These are phyloP conservation scores for Iris macrosiphon DNA, from an alignment of 106 monocot species.

Conservation along the genomic window DNA sequence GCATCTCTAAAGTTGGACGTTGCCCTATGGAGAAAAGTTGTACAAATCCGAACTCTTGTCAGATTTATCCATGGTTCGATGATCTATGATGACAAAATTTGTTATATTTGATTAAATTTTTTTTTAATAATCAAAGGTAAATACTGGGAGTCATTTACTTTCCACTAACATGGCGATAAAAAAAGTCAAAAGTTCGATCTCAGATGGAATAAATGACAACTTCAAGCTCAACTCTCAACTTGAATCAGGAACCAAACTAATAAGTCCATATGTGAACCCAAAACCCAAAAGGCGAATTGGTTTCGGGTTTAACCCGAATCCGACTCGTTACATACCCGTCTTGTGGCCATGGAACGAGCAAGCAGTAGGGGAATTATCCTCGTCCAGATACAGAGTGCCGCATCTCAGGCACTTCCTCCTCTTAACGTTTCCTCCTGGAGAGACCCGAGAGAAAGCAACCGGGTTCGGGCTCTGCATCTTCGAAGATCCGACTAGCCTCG, in stretches of 20 bases:
- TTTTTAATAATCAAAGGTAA: too few relatives aligned
- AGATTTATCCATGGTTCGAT: too few relatives aligned
- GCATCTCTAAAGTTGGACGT: too few relatives aligned
- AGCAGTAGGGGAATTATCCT: constrained; percentile 43
- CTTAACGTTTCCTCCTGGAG: too few relatives aligned
- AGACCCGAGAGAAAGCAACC: not conserved
- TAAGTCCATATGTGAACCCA: not conserved
- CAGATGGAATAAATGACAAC: not conserved
- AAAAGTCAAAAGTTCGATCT: too few relatives aligned
- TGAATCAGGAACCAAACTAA: not conserved
- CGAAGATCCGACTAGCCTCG: too few relatives aligned
- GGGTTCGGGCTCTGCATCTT: not conserved
- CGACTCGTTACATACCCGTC: constrained; percentile 26
- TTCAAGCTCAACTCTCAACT: not conserved
- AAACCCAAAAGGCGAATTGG: not conserved
- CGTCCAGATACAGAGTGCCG: constrained; percentile 33
- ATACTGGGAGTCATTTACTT: too few relatives aligned
- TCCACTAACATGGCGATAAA: too few relatives aligned
- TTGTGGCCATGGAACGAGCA: constrained; percentile 81
- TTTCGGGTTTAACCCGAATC: not conserved
- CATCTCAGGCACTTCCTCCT: constrained; percentile 53
- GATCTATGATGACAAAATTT: too few relatives aligned
- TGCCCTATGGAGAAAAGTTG: too few relatives aligned
- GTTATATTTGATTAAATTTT: too few relatives aligned
- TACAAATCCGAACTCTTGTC: too few relatives aligned